These are phyloP conservation scores for Alisma plantagoaquatica DNA, from an alignment of 106 monocot species.

Conservation along the genomic window DNA sequence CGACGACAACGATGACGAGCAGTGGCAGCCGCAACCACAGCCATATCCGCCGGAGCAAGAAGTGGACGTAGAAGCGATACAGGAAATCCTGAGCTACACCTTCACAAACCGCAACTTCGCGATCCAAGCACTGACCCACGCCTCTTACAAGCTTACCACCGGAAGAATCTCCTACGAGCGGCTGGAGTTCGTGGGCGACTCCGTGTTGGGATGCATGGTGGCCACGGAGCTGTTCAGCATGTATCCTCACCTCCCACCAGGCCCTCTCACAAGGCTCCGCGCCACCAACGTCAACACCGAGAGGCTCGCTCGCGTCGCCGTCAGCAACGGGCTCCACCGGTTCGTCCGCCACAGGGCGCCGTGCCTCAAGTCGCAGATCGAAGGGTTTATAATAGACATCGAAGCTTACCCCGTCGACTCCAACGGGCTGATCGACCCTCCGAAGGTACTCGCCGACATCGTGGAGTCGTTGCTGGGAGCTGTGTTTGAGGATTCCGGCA, in stretches of 20 bases:
- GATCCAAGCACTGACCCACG: constrained; percentile 41
- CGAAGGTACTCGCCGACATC: constrained; percentile 38
- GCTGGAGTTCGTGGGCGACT: constrained; percentile 44
- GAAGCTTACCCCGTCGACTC: constrained; percentile 36
- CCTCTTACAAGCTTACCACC: constrained; percentile 15
- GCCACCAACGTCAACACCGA: constrained; percentile 55
- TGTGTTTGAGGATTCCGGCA: constrained; percentile 32
- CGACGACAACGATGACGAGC: no score
- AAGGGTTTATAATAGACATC: constrained; percentile 23
- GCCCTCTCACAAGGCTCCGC: constrained; percentile 34
- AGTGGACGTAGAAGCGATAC: constrained; percentile 10
- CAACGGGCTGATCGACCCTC: constrained; percentile 39
- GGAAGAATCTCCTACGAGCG: constrained; percentile 22
- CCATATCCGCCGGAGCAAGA: no score
- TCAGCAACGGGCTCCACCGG: constrained; percentile 15
- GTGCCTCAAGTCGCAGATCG: constrained; percentile 21
- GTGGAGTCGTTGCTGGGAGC: constrained; percentile 46
- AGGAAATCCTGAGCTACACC: constrained; percentile 22
- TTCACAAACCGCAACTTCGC: constrained; percentile 23
- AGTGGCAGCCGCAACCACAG: no score
- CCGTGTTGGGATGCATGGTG: constrained; percentile 21
- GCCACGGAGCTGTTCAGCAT: constrained; percentile 11
- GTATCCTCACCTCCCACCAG: constrained; percentile 23
- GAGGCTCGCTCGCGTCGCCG: constrained; percentile 44
- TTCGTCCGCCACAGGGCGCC: constrained; percentile 37